These are phyloP conservation scores for Elsinoe perseae DNA, from an alignment of 2,329 filamentous ascomycete genomes.

Conservation along the genomic window DNA sequence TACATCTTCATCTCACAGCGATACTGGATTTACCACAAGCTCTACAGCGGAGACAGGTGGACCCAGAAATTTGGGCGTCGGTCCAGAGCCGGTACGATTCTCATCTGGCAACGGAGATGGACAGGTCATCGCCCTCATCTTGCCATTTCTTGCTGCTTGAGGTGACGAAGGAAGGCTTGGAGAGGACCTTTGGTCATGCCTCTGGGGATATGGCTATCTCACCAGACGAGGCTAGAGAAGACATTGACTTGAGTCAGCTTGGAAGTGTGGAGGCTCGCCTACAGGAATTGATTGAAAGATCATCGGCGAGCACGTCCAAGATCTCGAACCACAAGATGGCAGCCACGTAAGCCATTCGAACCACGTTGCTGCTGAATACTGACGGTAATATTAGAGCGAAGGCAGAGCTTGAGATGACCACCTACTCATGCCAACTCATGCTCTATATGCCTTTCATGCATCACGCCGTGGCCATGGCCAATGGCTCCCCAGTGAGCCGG, in stretches of 20 bases:
- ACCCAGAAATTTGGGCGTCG: not conserved
- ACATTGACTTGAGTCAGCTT: slow-evolving; percentile 6
- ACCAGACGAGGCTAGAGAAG: not conserved
- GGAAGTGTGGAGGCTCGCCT: slow-evolving; percentile 8
- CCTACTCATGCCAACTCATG: slow-evolving; percentile 13
- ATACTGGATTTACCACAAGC: slow-evolving; percentile 4
- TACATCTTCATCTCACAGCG: slow-evolving; percentile 1
- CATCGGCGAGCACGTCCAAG: not conserved
- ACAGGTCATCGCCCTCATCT: slow-evolving; percentile 1
- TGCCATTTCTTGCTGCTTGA: slow-evolving; percentile 4
- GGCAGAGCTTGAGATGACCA: slow-evolving; percentile 11
- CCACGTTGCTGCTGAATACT: not conserved
- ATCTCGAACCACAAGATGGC: not conserved
- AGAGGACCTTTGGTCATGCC: not conserved
- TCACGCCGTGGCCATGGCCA: slow-evolving; percentile 7
- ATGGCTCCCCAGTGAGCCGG: not conserved
- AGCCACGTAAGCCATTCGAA: not conserved
- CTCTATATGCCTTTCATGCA: slow-evolving; percentile 15
- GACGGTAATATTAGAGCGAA: not conserved
- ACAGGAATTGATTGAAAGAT: slow-evolving; percentile 9
- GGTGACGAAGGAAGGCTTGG: slow-evolving; percentile 10
- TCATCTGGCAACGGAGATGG: not conserved
- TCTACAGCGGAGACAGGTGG: not conserved
- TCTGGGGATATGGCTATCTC: not conserved
- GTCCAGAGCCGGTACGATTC: slow-evolving; percentile 8